Percentiles rank a stretch among this genome's conserved stretches.
phyloP scores from a whole-genome alignment of 2,329 filamentous ascomycete species.

The Neopestalotiopsis sp. region DNA sequence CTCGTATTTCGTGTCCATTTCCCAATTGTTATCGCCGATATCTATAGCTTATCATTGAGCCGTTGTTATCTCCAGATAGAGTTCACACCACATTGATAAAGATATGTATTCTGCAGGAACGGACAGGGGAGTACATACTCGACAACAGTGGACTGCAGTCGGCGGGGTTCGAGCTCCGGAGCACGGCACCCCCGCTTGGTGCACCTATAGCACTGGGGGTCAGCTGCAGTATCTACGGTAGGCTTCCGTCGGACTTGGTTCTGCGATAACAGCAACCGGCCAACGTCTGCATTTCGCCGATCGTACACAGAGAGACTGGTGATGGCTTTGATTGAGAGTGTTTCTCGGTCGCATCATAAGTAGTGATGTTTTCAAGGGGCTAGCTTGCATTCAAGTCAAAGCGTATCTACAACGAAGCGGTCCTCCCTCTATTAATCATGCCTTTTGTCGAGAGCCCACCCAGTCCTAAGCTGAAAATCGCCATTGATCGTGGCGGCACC shows the following conservation, averaged over 20 bases:
- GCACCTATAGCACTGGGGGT: background rate
- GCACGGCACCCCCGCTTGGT: background rate
- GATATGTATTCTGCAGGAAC: no score
- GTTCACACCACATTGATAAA: no score
- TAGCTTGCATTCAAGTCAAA: background rate
- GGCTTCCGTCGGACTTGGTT: background rate
- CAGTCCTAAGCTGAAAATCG: slow-evolving; percentile 15
- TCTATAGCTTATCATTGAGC: no score
- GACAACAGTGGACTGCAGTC: background rate
- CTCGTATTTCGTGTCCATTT: no score
- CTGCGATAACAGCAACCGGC: background rate
- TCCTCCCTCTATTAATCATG: background rate
- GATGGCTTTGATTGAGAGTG: background rate
- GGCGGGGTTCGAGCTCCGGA: background rate
- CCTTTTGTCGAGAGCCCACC: slow-evolving; percentile 7
- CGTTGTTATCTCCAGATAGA: no score
- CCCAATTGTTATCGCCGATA: no score
- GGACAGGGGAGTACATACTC: background rate
- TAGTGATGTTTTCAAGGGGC: background rate
- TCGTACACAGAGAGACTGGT: background rate
- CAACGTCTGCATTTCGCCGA: background rate
- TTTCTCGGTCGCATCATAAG: background rate
- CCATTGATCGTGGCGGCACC: slow-evolving; percentile 21
- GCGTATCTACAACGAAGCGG: background rate
- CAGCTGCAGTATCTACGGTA: background rate